These are phyloP conservation scores for Russula lepida DNA, from an alignment of 768 basidiomycete genomes.

Conservation along the genomic window DNA sequence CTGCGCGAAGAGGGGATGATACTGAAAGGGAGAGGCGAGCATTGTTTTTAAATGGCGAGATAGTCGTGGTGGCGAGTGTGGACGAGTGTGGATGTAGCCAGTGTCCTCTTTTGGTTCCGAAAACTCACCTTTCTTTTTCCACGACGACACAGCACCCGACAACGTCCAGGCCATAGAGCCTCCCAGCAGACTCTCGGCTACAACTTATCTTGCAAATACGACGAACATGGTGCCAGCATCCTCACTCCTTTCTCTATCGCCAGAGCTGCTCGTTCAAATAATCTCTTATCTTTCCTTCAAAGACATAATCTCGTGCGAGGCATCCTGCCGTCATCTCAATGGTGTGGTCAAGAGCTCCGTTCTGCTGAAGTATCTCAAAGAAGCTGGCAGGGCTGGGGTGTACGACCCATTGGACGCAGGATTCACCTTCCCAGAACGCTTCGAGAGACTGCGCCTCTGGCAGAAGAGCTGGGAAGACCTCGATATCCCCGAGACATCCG, in stretches of 20 bases:
- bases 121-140: not conserved
- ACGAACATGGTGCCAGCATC: not conserved
- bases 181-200: slow-evolving; percentile 5
- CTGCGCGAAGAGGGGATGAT: not conserved
- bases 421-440: slow-evolving; percentile 13
- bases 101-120: not conserved
- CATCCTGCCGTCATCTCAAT: slow-evolving; percentile 13
- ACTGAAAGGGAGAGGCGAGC: not conserved
- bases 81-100: too few relatives aligned
- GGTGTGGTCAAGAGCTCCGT: slow-evolving; percentile 16
- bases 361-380: slow-evolving; percentile 14
- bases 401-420: slow-evolving; percentile 9
- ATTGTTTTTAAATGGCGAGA: not conserved
- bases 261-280: slow-evolving; percentile 17
- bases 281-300: slow-evolving; percentile 15
- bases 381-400: slow-evolving; percentile 15
- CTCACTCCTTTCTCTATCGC: slow-evolving; percentile 8
- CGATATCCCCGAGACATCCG: slow-evolving; percentile 9
- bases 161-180: not conserved
- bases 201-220: not conserved
- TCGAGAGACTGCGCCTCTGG: slow-evolving; percentile 13
- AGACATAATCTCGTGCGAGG: slow-evolving; percentile 14
- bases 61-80: not conserved
- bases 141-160: not conserved
- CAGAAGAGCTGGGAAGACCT: slow-evolving; percentile 16